A percentile compares a stretch with the other conserved stretches of the same genome.
These are phyloP conservation scores for Leccinum fallax DNA, from an alignment of 1,284 basidiomycete genomes.

Conservation along the genomic window DNA sequence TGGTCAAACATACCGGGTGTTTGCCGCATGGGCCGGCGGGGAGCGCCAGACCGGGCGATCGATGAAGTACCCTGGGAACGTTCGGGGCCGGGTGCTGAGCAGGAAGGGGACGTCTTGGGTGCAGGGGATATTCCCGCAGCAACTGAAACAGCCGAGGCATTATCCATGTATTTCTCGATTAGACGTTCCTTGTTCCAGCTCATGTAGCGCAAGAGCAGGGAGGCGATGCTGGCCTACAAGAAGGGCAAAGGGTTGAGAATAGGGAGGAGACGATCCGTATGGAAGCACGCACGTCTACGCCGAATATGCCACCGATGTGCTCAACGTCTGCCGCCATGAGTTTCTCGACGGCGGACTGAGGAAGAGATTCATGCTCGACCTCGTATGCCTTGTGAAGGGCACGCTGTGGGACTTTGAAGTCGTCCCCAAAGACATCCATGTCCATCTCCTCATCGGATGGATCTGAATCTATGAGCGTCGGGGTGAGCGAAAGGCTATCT, in stretches of 20 bases:
- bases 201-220: constrained; percentile 83
- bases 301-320: constrained; percentile 84
- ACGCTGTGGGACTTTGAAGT: constrained; percentile 59
- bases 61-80: constrained; percentile 35
- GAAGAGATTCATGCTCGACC: constrained; percentile 78
- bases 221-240: constrained; percentile 56
- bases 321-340: constrained; percentile 79
- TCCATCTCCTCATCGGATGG: constrained; percentile 65
- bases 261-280: not conserved
- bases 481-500: constrained; percentile 10
- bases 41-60: constrained; percentile 26
- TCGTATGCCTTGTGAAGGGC: constrained; percentile 72
- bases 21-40: constrained; percentile 47
- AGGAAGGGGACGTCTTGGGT: constrained; percentile 39
- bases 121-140: constrained; percentile 63
- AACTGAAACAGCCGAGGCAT: constrained; percentile 67
- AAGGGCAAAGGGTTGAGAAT: not conserved
- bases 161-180: constrained; percentile 96
- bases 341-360: constrained; percentile 70
- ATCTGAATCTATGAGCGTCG: constrained; percentile 40
- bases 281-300: constrained; percentile 71
- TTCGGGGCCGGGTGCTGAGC: constrained; percentile 37
- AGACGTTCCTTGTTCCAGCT: constrained; percentile 96
- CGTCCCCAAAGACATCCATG: constrained; percentile 61
- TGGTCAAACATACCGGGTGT: constrained; percentile 21